A percentile compares a stretch with the other conserved stretches of the same genome.
These are phyloP conservation scores for Aspergillus sclerotioniger DNA, from an alignment of 495 filamentous ascomycete genomes.

Conservation along the genomic window DNA sequence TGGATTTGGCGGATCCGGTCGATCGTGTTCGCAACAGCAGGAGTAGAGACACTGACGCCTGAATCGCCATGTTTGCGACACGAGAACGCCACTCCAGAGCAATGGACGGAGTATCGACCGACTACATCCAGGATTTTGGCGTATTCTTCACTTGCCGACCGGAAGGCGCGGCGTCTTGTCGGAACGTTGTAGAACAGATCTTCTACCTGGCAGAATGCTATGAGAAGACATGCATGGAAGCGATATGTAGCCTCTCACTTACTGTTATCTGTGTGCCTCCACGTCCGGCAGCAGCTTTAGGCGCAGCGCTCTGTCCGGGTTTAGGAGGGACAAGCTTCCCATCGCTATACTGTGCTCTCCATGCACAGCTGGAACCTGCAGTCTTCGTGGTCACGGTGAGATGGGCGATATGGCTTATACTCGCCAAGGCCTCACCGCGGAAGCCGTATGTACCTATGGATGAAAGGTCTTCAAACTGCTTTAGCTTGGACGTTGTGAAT, in stretches of 20 bases:
- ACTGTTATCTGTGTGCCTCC: slow-evolving; percentile 94
- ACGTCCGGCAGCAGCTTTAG: slow-evolving; percentile 86
- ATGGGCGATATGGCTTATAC: slow-evolving; percentile 98
- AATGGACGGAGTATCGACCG: slow-evolving; percentile 94
- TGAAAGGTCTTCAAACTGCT: slow-evolving; percentile 89
- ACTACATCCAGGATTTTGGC: slow-evolving; percentile 97
- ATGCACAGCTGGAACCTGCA: slow-evolving; percentile 83
- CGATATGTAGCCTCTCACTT: slow-evolving; percentile 16
- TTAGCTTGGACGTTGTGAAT: slow-evolving; percentile 95
- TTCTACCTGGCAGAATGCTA: slow-evolving; percentile 61
- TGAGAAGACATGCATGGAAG: not conserved
- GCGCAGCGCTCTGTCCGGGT: slow-evolving; percentile 86
- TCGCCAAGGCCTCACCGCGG: slow-evolving; percentile 92
- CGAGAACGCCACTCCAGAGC: slow-evolving; percentile 83
- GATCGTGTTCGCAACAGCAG: slow-evolving; percentile 62
- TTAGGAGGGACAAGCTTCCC: slow-evolving; percentile 83
- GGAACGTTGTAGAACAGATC: slow-evolving; percentile 97
- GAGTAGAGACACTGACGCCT: slow-evolving; percentile 74
- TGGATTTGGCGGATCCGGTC: slow-evolving; percentile 92
- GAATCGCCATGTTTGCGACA: slow-evolving; percentile 96
- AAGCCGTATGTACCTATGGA: slow-evolving; percentile 96
- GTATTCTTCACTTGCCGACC: slow-evolving; percentile 92
- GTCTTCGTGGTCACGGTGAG: slow-evolving; percentile 93
- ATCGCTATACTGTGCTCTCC: slow-evolving; percentile 80
- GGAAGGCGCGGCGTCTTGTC: slow-evolving; percentile 82